Evolutionary conservation across 2,329 filamentous ascomycete species (phyloP).

Genomic region (Aspergillus chevalieri): DNA sequence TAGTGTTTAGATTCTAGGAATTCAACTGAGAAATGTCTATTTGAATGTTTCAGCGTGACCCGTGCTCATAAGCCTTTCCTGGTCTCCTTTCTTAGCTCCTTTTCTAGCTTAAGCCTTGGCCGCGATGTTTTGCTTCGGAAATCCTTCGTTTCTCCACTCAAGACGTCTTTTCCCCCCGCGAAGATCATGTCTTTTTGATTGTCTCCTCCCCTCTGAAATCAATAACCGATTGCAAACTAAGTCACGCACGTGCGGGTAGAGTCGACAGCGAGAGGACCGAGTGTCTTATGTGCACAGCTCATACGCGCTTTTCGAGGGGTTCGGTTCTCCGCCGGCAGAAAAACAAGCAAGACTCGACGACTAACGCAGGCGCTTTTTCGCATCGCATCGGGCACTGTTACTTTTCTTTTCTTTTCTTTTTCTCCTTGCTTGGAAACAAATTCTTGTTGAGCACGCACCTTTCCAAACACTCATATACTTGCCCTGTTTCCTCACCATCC

Average conservation of each 20-base stretch:
- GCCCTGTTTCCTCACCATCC: background rate
- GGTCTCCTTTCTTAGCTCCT: background rate
- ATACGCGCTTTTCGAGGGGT: background rate
- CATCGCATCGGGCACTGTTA: background rate
- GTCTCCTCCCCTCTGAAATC: too few species aligned
- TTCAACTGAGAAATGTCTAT: background rate
- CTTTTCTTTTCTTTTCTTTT: background rate
- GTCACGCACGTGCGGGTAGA: background rate
- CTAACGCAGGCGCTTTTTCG: background rate
- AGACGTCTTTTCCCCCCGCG: background rate
- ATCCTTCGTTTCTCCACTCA: background rate
- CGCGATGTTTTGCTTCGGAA: background rate
- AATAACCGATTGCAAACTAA: background rate
- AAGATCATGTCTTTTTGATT: background rate
- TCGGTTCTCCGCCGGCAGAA: slow-evolving; percentile 17
- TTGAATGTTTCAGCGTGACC: too few species aligned
- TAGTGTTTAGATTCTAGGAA: background rate
- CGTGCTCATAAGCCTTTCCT: background rate
- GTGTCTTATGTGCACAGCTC: too few species aligned
- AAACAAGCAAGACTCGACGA: slow-evolving; percentile 10
- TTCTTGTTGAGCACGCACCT: background rate
- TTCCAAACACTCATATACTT: background rate
- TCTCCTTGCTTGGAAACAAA: background rate
- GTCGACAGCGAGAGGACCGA: too few species aligned
- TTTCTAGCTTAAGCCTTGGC: background rate